Evolutionary conservation across 2,329 filamentous ascomycete genomes (phyloP).

Genomic region (Paramyrothecium roridum): DNA sequence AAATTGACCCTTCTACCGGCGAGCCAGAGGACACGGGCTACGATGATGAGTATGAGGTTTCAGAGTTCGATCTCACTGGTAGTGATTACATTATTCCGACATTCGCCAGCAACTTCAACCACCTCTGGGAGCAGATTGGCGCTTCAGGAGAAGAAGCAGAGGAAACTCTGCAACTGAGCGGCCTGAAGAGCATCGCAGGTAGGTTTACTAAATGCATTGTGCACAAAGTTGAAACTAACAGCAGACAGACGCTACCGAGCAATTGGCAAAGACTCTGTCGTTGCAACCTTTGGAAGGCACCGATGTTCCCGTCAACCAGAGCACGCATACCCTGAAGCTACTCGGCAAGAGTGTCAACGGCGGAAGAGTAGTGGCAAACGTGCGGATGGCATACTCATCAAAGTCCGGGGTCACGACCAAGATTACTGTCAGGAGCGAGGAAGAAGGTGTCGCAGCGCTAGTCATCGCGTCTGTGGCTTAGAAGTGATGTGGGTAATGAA

Average conservation of each 20-base stretch:
- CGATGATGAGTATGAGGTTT: constrained; percentile 96
- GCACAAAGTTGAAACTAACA: constrained; percentile 14
- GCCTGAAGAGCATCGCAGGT: constrained; percentile 91
- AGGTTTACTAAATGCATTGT: constrained; percentile 31
- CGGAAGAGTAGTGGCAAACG: constrained; percentile 79
- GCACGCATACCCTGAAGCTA: constrained; percentile 91
- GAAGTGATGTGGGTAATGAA: not conserved
- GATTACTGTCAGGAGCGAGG: constrained; percentile 87
- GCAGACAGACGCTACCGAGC: constrained; percentile 78
- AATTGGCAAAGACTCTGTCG: constrained; percentile 80
- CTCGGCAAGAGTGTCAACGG: constrained; percentile 93
- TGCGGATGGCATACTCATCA: constrained; percentile 90
- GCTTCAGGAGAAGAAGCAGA: constrained; percentile 85
- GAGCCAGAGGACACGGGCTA: constrained; percentile 92
- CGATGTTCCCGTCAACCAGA: constrained; percentile 83
- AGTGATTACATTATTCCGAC: constrained; percentile 93
- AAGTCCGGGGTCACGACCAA: constrained; percentile 96
- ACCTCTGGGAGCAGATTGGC: constrained; percentile 91
- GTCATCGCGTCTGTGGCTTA: constrained; percentile 81
- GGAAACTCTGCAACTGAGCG: constrained; percentile 84
- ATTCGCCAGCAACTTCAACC: constrained; percentile 92
- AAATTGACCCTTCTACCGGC: constrained; percentile 91
- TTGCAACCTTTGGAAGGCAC: constrained; percentile 93
- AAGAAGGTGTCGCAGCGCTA: constrained; percentile 82
- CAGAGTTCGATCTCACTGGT: constrained; percentile 85